Percentiles rank a stretch among this genome's conserved stretches.
Evolutionary conservation across 179 eudicot species (phyloP).

Genomic region (Camellia oleifera): DNA sequence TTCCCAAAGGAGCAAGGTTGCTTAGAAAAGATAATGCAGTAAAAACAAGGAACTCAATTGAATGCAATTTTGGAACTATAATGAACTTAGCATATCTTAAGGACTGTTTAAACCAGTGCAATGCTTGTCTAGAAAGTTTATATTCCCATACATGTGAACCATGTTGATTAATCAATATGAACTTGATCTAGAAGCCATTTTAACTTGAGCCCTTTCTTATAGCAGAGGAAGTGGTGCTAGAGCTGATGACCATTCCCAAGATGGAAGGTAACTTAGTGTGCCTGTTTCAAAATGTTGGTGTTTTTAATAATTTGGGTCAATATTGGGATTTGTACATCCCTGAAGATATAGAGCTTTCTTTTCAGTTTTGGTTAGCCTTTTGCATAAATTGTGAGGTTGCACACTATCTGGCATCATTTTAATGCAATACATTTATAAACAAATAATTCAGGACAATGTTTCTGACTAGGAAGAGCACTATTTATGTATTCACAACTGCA

Average conservation of each 20-base stretch:
- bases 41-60: background rate
- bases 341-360: no score
- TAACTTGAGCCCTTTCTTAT: conserved; percentile 24
- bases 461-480: no score
- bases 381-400: no score
- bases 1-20: background rate
- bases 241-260: conserved; percentile 64
- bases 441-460: background rate
- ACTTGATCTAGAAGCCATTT: conserved; percentile 4
- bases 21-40: background rate
- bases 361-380: no score
- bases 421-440: no score
- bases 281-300: conserved; percentile 7
- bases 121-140: conserved; percentile 8
- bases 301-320: background rate
- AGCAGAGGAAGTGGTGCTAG: conserved; percentile 73
- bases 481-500: background rate
- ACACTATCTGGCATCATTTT: no score
- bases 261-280: conserved; percentile 58
- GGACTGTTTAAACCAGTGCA: background rate
- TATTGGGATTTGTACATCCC: no score
- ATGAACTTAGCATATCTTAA: background rate
- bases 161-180: background rate
- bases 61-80: background rate
- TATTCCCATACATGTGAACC: background rate